phyloP scores from a whole-genome alignment of 2,329 filamentous ascomycete genomes.

The Colletotrichum theobromicola region DNA sequence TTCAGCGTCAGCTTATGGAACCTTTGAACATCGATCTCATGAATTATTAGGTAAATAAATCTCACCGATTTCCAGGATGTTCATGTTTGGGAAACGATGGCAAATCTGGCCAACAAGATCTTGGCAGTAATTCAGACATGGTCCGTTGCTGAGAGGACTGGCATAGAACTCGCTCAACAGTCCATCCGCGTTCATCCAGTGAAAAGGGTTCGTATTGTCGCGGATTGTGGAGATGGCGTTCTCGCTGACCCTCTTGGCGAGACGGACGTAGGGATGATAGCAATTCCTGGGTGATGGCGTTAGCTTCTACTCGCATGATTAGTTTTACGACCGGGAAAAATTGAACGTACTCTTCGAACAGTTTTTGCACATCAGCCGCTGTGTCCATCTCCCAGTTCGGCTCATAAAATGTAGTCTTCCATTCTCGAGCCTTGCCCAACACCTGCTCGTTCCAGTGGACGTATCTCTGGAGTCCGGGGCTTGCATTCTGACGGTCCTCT shows the following conservation, averaged over 20 bases:
- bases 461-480: not conserved
- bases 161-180: slow-evolving; percentile 2
- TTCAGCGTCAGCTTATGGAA: not conserved
- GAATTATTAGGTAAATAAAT: not conserved
- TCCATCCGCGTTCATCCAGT: slow-evolving; percentile 4
- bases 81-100: not conserved
- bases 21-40: not conserved
- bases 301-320: not conserved
- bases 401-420: not conserved
- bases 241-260: not conserved
- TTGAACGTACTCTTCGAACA: not conserved
- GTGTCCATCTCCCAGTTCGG: not conserved
- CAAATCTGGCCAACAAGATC: not conserved
- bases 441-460: slow-evolving; percentile 8
- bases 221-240: not conserved
- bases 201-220: not conserved
- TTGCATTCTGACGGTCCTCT: not conserved
- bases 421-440: not conserved
- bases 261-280: not conserved
- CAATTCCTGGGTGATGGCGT: not conserved
- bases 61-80: not conserved
- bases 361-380: not conserved
- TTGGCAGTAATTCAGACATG: not conserved
- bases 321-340: not conserved
- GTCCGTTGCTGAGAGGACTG: not conserved